Base-by-base conservation (phyloP, 352 stramenopile genomes). In the Pythium guiyangense region DNA sequence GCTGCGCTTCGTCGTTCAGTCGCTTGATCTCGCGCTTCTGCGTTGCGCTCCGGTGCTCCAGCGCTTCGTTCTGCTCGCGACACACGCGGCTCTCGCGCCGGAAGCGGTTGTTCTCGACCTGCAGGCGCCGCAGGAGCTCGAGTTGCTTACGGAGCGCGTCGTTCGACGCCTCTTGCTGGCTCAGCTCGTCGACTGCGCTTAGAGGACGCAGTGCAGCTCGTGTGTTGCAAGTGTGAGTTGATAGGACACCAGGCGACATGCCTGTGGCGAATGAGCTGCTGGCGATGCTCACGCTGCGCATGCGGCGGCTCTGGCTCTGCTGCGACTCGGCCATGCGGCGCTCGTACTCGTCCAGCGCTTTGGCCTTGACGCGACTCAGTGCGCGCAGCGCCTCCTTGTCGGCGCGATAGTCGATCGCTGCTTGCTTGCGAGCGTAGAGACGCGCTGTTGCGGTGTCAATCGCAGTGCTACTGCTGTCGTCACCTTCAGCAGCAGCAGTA, bases 51-150 rank as follows among this genome's bases (percentile, higher is more conserved):
- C 71, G 68, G 53, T 84, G 73, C 45, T 77, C 67, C 0, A 90
- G 56, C 17, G 63, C 59, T 11, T 77, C 66, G 29, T 82, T 78
- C 40, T 76, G 67, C 26, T 83, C 77, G 17, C 74, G 62, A 20
- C 84, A 58, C 2, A 69, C 62, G 9, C 73, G 66, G 4, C 63
- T 62, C 39, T 90, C 80, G 37, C 76, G 70, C 12, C 77, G 76
- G 39, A 90, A 86, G 46, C 77, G 75, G 49, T 84, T 87, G 62
- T 90, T 90, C 44, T 90, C 80, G 8, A 86, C 55, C 52, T 90
- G 77, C 3, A 90, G 64, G 0, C 80, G 75, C 17, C 77, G 71
- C n/a, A 90, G 52, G 8, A 90, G 66, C 61, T 90, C 77, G 25
- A 88, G 60, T 34, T 90, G 80, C 42, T 83, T 83, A 8, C 77